A percentile compares a stretch with the other conserved stretches of the same genome.
phyloP scores from a whole-genome alignment of 345 rosid species.

The Corchorus olitorius region DNA sequence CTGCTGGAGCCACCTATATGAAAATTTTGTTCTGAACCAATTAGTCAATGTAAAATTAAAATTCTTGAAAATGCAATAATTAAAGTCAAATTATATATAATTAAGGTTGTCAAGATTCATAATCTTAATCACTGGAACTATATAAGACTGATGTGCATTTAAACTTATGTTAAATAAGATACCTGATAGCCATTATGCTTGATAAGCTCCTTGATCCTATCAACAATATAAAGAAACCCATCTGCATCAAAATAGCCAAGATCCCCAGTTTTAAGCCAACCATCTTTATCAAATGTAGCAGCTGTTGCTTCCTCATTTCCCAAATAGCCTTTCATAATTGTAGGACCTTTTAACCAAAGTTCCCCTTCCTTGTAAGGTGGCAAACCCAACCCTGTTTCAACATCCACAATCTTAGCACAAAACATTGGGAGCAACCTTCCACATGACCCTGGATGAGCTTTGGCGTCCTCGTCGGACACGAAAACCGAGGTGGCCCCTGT shows the following conservation, averaged over 20 bases:
- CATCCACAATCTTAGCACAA: conserved; percentile 47
- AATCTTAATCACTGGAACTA: neutral
- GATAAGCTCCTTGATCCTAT: conserved; percentile 71
- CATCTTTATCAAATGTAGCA: conserved; percentile 42
- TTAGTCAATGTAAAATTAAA: neutral
- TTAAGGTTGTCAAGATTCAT: neutral
- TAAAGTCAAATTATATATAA: no score
- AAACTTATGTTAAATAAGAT: neutral
- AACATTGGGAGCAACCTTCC: conserved; percentile 48
- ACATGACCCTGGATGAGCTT: conserved; percentile 42
- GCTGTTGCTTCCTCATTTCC: conserved; percentile 52
- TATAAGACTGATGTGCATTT: no score
- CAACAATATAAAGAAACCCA: conserved; percentile 56
- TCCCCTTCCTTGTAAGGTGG: conserved; percentile 49
- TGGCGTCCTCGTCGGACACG: conserved; percentile 29
- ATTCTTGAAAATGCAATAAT: neutral
- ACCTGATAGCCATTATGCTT: conserved; percentile 77
- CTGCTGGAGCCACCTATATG: conserved; percentile 68
- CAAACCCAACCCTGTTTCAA: conserved; percentile 40
- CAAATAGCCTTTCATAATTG: conserved; percentile 56
- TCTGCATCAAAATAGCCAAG: conserved; percentile 57
- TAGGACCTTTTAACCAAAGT: conserved; percentile 53
- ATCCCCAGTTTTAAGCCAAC: conserved; percentile 73
- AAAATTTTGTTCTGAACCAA: neutral
- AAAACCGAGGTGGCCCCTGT: conserved; percentile 44